A percentile compares a stretch with the other conserved stretches of the same genome.
Conservation (phyloP, 1,284 basidiomycete species). For the Serendipita sp. region DNA sequence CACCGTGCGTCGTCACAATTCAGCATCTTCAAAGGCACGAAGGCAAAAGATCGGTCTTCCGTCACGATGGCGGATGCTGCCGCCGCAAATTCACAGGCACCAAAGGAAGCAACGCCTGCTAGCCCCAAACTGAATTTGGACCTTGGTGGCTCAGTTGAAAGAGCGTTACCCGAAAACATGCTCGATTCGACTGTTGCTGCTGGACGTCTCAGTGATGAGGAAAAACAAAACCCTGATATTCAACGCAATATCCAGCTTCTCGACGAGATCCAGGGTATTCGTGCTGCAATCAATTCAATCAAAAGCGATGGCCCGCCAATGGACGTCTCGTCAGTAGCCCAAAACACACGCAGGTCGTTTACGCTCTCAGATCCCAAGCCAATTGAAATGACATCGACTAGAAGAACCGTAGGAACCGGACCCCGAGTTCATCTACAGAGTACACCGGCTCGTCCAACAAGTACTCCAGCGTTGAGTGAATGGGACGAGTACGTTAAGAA, state of each 20-base stretch:
- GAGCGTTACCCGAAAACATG: slow-evolving; percentile 55
- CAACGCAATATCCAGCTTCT: slow-evolving; percentile 54
- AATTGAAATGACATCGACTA: slow-evolving; percentile 27
- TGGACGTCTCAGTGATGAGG: neutral
- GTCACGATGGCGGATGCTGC: slow-evolving; percentile 6
- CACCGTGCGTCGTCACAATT: slow-evolving; percentile 4
- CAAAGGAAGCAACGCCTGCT: slow-evolving; percentile 27
- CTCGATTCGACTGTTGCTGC: slow-evolving; percentile 31
- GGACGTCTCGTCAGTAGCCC: slow-evolving; percentile 30
- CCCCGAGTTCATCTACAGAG: slow-evolving; percentile 26
- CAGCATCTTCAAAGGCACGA: neutral
- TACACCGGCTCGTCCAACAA: slow-evolving; percentile 51
- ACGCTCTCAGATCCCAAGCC: neutral
- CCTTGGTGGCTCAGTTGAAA: slow-evolving; percentile 54
- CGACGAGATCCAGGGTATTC: slow-evolving; percentile 61
- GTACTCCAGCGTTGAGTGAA: slow-evolving; percentile 48
- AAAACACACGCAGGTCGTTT: slow-evolving; percentile 5
- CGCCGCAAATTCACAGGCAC: slow-evolving; percentile 31
- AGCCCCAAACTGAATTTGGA: slow-evolving; percentile 57
- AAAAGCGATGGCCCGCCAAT: slow-evolving; percentile 32
- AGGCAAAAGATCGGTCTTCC: neutral
- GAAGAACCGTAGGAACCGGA: slow-evolving; percentile 8
- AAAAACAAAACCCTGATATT: slow-evolving; percentile 34
- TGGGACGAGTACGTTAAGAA: slow-evolving; percentile 72
- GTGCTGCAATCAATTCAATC: slow-evolving; percentile 58